Evolutionary conservation across 495 filamentous ascomycete genomes (phyloP), one percentile per base, ranked within the genome.

Genomic region (Oidiodendron maius): DNA sequence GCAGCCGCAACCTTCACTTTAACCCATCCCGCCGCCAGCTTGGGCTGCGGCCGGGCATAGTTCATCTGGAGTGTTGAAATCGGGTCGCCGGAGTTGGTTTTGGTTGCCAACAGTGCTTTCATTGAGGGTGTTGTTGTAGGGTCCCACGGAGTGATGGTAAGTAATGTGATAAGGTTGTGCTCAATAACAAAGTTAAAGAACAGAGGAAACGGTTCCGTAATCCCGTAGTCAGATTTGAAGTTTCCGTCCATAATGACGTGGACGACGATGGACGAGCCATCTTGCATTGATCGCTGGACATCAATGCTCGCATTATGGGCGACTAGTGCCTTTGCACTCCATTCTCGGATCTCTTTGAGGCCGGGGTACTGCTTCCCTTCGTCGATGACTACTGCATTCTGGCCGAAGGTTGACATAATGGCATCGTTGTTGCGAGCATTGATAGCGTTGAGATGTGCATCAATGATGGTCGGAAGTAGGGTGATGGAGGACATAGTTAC

Each of bases 181-280:
- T n/a, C n/a, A n/a, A n/a, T n/a, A n/a, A 36, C 40, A 47, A 59
- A 61, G 41, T 57, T 26, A 12, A 61, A 53, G 50, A 59, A 60
- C 15, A 59, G 47, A 11, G 50, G 44, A 41, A 61, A 50, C 25
- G 55, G 50, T 15, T 52, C 46, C n/a, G 45, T 48, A n/a, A 63
- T 56, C 45, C 56, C 52, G 44, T 50, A 61, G 18, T 48, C 34
- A 13, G n/a, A n/a, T n/a, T n/a, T n/a, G n/a, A n/a, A n/a, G n/a
- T n/a, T n/a, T 24, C 46, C 50, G 13, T 53, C 48, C 32, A 59
- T 41, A 9, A 53, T 52, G 15, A 59, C 26, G 32, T 53, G 23
- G 39, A 55, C 24, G 35, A 57, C 15, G 15, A 23, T 46, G 5
- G 43, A 34, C 15, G 17, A 37, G 3, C 30, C 36, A 23, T 38